Evolutionary conservation across 177 flowering plant species (phyloP), one percentile per base, ranked within the genome.

Genomic region (Vitis hybrid): DNA sequence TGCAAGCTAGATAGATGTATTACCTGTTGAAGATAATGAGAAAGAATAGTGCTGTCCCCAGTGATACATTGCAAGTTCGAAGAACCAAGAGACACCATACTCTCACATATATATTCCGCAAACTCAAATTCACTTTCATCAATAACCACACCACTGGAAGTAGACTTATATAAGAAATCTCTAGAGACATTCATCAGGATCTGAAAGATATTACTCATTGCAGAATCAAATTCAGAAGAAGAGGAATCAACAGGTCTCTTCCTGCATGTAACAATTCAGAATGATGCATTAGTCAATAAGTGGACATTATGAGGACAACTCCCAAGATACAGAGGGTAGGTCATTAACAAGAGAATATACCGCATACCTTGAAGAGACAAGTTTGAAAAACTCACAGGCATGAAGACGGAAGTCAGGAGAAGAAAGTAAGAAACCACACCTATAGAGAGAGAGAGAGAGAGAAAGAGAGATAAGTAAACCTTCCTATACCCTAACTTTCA

Each of bases 361-460:
- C 50, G 52, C 74, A 75, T 78, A 96, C 98, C 99, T 93, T 72
- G 86, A 77, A 29, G 89, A 85, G 75, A 96, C 88, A 59, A 96
- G 87, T 77, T 90, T 96, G 81, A 96, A 96, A 85, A 94, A 94
- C 74, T 96, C 98, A 77, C 97, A 90, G 61, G 99, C 97, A 85
- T 89, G 93, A 76, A 93, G 90, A 19, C 98, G 97, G 69, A 91
- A 93, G 69, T 93, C 98, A 62, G 87, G 85, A 69, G 97, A 85
- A 76, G 92, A 83, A 68, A 93, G 97, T 68, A 96, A 83, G 80
- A 84, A 81, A 12, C 95, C 88, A 73, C 98, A 96, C 71, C 99
- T 93, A 81, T 64, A 57, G 16, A 57, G 16, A 8, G 56, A 60
- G 56, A 51, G 60, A 51, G 55, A 72, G 18, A 52, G 48, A 64